A percentile compares a stretch with the other conserved stretches of the same genome.
These are phyloP conservation scores for Aspergillus campestris DNA, from an alignment of 495 filamentous ascomycete genomes.

Conservation along the genomic window DNA sequence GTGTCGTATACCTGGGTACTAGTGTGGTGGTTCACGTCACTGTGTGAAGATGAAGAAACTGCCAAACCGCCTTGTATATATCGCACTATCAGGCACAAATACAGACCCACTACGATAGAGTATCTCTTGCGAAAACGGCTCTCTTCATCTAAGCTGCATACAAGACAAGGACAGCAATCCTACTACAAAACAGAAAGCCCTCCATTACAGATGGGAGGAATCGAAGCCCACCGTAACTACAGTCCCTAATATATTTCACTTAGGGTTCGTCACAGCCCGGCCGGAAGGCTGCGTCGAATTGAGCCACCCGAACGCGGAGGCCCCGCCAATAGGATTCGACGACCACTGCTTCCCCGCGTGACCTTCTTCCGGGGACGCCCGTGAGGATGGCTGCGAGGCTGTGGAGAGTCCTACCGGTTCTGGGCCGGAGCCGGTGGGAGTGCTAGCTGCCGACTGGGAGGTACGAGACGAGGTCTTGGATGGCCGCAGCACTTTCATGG, in stretches of 20 bases:
- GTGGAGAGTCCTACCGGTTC: slow-evolving; percentile 13
- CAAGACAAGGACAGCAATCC: not conserved
- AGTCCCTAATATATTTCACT: slow-evolving; percentile 21
- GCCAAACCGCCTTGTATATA: too few relatives aligned
- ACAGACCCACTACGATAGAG: too few relatives aligned
- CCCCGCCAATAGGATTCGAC: slow-evolving; percentile 78
- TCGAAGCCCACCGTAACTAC: not conserved
- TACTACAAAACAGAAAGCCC: not conserved
- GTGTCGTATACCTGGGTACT: too few relatives aligned
- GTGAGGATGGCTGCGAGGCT: slow-evolving; percentile 16
- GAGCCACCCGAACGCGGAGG: slow-evolving; percentile 96
- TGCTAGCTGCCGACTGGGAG: slow-evolving; percentile 17
- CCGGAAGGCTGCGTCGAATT: slow-evolving; percentile 29
- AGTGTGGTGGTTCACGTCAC: too few relatives aligned
- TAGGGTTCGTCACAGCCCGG: slow-evolving; percentile 11
- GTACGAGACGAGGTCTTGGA: slow-evolving; percentile 44
- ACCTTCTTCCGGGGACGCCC: slow-evolving; percentile 17
- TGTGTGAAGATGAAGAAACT: too few relatives aligned
- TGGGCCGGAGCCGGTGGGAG: slow-evolving; percentile 23
- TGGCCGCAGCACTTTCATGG: slow-evolving; percentile 74
- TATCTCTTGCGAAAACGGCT: too few relatives aligned
- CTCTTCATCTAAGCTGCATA: too few relatives aligned
- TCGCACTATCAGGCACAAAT: too few relatives aligned
- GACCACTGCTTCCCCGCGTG: slow-evolving; percentile 44
- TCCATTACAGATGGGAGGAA: not conserved